phyloP scores from a whole-genome alignment of 176 grass and related monocot genomes.

The Tillandsia fasciculata region DNA sequence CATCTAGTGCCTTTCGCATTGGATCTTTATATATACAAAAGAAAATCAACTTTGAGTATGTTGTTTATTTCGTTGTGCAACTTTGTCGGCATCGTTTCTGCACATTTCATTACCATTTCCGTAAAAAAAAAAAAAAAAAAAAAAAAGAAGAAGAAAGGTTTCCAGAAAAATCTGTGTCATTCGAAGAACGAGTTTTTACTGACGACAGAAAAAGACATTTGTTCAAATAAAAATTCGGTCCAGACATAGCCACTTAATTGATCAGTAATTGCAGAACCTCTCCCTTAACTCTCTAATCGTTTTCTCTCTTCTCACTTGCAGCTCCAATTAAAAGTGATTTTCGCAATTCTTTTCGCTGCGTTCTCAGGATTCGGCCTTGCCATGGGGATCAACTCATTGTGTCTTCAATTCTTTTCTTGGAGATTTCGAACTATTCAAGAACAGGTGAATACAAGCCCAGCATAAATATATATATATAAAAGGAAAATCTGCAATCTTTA shows the following conservation, averaged over 20 bases:
- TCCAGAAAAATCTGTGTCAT: too few species aligned
- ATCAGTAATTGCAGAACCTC: neutral
- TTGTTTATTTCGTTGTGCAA: too few species aligned
- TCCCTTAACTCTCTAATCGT: neutral
- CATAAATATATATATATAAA: neutral
- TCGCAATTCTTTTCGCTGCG: conserved; percentile 14
- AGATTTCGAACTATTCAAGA: neutral
- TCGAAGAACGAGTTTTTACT: too few species aligned
- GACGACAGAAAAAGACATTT: neutral
- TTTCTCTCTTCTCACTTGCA: neutral
- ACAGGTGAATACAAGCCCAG: conserved; percentile 4
- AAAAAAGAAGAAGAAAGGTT: too few species aligned
- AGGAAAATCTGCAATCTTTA: too few species aligned
- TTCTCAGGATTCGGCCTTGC: conserved; percentile 16
- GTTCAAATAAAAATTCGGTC: neutral
- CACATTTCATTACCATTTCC: too few species aligned
- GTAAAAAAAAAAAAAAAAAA: too few species aligned
- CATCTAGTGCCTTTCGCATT: too few species aligned
- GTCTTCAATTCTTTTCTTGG: conserved; percentile 7
- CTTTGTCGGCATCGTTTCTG: too few species aligned
- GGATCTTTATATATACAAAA: too few species aligned
- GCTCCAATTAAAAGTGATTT: conserved; percentile 11
- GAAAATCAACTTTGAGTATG: too few species aligned
- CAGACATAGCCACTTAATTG: neutral
- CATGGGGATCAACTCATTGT: neutral